phyloP scores from a whole-genome alignment of 176 grass and related monocot genomes.

The Eragrostis curvula region DNA sequence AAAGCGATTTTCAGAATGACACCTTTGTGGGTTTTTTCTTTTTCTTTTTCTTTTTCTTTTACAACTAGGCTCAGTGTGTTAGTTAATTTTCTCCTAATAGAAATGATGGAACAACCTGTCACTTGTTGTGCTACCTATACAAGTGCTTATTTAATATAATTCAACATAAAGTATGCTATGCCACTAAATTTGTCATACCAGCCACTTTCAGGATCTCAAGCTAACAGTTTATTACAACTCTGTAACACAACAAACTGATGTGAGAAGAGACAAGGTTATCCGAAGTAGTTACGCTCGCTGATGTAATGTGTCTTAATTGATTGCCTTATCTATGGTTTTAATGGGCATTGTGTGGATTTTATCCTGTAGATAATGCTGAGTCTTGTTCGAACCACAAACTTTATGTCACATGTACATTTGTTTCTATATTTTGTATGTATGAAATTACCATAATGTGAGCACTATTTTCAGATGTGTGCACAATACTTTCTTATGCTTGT shows the following conservation, averaged over 20 bases:
- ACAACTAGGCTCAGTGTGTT: background rate
- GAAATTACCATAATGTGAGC: background rate
- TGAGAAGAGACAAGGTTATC: background rate
- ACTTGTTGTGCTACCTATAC: background rate
- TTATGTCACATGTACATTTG: background rate
- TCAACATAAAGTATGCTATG: background rate
- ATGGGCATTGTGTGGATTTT: background rate
- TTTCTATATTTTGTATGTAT: background rate
- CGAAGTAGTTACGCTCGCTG: background rate
- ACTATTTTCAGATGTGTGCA: background rate
- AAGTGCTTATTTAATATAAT: constrained; percentile 2
- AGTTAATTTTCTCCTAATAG: too few species aligned
- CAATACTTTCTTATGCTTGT: background rate
- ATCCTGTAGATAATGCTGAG: background rate
- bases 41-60: too few species aligned
- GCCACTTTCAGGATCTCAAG: background rate
- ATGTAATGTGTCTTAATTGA: background rate
- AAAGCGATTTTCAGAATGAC: too few species aligned
- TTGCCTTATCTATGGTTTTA: background rate
- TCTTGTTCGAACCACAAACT: background rate
- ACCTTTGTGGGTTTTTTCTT: too few species aligned
- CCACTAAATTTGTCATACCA: background rate
- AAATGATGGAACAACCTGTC: background rate
- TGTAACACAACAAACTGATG: background rate
- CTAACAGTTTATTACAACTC: background rate